A percentile compares a stretch with the other conserved stretches of the same genome.
Conservation (phyloP, 305 asterid genomes). For the Fraxinus xanthoxyloides region DNA sequence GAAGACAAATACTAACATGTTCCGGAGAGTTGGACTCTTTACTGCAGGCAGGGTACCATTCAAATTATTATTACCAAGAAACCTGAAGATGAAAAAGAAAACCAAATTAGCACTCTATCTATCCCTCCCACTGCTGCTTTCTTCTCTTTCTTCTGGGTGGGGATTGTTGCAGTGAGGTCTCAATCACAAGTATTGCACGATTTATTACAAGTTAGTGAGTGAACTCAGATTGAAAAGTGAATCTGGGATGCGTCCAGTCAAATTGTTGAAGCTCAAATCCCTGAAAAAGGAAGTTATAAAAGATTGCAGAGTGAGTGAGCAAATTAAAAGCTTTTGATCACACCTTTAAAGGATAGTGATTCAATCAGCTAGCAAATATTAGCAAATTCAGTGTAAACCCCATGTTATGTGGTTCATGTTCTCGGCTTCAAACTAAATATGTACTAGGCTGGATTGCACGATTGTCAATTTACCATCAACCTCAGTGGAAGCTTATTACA, state of each 20-base stretch:
- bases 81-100: constrained; percentile 26
- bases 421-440: background rate
- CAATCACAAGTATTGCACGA: background rate
- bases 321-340: background rate
- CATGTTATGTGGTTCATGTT: background rate
- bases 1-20: constrained; percentile 30
- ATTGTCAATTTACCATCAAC: background rate
- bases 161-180: background rate
- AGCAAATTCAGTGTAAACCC: background rate
- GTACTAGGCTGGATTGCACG: background rate
- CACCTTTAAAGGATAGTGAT: background rate
- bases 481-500: background rate
- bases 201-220: constrained; percentile 55
- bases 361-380: background rate
- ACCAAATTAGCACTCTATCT: background rate
- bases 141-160: background rate
- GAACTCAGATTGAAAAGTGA: constrained; percentile 46
- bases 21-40: constrained; percentile 31
- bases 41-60: constrained; percentile 32
- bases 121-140: background rate
- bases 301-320: background rate
- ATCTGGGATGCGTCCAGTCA: constrained; percentile 56
- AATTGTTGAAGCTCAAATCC: constrained; percentile 83
- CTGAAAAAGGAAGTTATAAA: constrained; percentile 33
- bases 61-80: constrained; percentile 45